Evolutionary conservation across 2,329 filamentous ascomycete species (phyloP).

Genomic region (Fusarium sp.): DNA sequence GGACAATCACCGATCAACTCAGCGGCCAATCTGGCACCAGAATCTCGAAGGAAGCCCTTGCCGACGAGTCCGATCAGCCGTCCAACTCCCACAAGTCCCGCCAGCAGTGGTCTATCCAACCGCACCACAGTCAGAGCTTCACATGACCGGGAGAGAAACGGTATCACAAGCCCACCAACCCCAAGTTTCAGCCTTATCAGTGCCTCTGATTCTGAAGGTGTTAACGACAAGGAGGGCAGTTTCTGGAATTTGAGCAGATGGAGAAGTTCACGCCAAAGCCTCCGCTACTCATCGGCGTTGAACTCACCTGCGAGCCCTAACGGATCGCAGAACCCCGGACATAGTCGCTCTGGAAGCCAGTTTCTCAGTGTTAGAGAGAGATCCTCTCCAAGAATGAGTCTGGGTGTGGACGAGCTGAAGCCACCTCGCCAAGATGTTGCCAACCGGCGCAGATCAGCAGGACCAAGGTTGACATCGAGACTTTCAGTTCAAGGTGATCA

Average conservation of each 20-base stretch:
- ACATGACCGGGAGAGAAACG: conserved; percentile 44
- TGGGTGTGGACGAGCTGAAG: conserved; percentile 47
- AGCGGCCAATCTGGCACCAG: conserved; percentile 57
- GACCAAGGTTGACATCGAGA: conserved; percentile 38
- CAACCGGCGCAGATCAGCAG: conserved; percentile 49
- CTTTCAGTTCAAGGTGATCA: conserved; percentile 39
- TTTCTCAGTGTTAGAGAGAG: conserved; percentile 51
- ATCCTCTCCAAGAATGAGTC: conserved; percentile 47
- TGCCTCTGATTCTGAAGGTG: conserved; percentile 50
- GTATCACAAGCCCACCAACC: conserved; percentile 58
- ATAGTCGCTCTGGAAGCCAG: conserved; percentile 53
- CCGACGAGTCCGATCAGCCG: conserved; percentile 44
- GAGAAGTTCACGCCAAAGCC: conserved; percentile 56
- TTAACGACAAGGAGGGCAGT: conserved; percentile 56
- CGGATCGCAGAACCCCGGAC: conserved; percentile 16
- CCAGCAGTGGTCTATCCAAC: conserved; percentile 48
- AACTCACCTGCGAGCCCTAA: conserved; percentile 37
- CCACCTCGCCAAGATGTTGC: conserved; percentile 42
- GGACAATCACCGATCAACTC: conserved; percentile 53
- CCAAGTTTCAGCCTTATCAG: conserved; percentile 66
- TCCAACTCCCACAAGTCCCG: conserved; percentile 53
- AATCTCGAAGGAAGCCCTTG: conserved; percentile 61
- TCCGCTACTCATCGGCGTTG: conserved; percentile 47
- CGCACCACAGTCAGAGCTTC: conserved; percentile 42
- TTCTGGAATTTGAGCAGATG: conserved; percentile 71